These are phyloP conservation scores for Podila horticola DNA, from an alignment of 192 early-diverging fungal species.

Conservation along the genomic window DNA sequence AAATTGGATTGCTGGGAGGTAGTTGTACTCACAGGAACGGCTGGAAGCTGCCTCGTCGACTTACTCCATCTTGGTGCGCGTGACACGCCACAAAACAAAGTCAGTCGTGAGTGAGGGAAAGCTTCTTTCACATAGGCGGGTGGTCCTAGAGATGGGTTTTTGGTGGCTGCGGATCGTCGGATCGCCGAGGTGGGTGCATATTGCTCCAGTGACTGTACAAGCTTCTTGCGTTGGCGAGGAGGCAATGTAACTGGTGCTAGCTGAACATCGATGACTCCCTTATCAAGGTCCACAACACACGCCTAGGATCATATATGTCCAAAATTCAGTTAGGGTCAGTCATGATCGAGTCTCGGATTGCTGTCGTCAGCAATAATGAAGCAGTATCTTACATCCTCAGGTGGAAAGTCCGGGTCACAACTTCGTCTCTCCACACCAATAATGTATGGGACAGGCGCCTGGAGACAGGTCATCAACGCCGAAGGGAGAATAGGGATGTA, in stretches of 20 bases:
- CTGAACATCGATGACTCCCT: conserved; percentile 62
- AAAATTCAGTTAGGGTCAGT: neutral
- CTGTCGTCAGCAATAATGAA: too few species aligned
- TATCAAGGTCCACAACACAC: conserved; percentile 78
- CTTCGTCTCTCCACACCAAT: conserved; percentile 71
- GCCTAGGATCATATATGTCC: conserved; percentile 28
- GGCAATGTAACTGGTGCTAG: conserved; percentile 62
- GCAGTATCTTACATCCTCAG: conserved; percentile 66
- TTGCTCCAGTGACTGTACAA: conserved; percentile 66
- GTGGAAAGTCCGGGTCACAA: conserved; percentile 63
- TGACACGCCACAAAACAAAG: conserved; percentile 52
- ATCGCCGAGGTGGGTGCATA: conserved; percentile 55
- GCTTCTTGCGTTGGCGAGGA: conserved; percentile 69
- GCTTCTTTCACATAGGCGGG: conserved; percentile 68
- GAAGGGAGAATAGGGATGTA: conserved; percentile 80
- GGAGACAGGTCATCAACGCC: conserved; percentile 65
- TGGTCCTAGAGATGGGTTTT: conserved; percentile 58
- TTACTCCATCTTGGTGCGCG: conserved; percentile 20
- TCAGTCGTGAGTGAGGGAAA: conserved; percentile 66
- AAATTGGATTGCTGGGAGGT: neutral
- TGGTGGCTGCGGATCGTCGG: conserved; percentile 27
- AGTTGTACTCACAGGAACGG: neutral
- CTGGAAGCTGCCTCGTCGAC: neutral
- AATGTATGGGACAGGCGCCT: conserved; percentile 85
- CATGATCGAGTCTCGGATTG: too few species aligned